Conservation (phyloP, 2,329 filamentous ascomycete genomes). For the Xylaria sp. region DNA sequence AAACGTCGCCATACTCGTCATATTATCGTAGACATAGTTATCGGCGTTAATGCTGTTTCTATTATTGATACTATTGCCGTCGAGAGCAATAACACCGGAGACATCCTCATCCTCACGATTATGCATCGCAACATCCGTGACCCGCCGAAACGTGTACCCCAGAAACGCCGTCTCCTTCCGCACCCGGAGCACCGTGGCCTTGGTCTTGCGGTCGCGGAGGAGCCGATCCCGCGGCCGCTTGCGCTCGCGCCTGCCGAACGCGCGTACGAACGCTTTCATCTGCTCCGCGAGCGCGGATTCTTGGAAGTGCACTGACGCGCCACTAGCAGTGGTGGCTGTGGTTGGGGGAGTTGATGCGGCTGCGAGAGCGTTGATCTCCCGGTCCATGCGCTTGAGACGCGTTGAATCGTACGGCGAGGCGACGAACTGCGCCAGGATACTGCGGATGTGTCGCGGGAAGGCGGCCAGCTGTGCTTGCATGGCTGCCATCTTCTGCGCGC, state of each 20-base stretch:
- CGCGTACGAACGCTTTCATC: constrained; percentile 63
- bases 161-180: constrained; percentile 86
- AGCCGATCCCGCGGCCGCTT: constrained; percentile 88
- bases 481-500: constrained; percentile 44
- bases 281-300: constrained; percentile 45
- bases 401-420: constrained; percentile 61
- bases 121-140: constrained; percentile 38
- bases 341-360: constrained; percentile 45
- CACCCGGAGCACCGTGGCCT: constrained; percentile 77
- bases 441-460: constrained; percentile 57
- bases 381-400: constrained; percentile 61
- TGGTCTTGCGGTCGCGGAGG: constrained; percentile 76
- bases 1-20: constrained; percentile 8
- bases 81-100: too few relatives aligned
- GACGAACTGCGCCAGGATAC: constrained; percentile 59
- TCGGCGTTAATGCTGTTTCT: neutral
- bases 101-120: neutral
- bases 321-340: too few relatives aligned
- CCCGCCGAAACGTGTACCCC: constrained; percentile 84
- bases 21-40: neutral
- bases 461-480: constrained; percentile 52
- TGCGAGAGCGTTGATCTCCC: constrained; percentile 57
- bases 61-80: neutral
- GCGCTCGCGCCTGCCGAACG: constrained; percentile 71
- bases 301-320: neutral